A percentile compares a stretch with the other conserved stretches of the same genome.
phyloP scores from a whole-genome alignment of 352 stramenopile genomes.

The Poterioochromonas sp. region DNA sequence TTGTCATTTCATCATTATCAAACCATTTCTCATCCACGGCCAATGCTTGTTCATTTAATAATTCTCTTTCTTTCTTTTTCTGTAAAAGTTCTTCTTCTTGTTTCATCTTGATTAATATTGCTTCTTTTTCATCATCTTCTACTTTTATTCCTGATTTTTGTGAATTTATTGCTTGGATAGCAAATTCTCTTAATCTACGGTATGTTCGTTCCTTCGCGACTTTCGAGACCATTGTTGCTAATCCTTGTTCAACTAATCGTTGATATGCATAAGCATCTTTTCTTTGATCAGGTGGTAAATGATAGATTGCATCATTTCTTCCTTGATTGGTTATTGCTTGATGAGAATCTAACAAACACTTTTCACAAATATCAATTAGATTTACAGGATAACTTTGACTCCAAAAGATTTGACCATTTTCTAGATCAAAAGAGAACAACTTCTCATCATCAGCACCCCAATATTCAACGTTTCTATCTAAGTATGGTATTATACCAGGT shows the following conservation, averaged over 20 bases:
- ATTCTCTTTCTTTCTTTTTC: background rate
- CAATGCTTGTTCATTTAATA: background rate
- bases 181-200: background rate
- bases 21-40: constrained; percentile 25
- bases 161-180: background rate
- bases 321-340: constrained; percentile 6
- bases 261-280: background rate
- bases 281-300: background rate
- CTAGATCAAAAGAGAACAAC: background rate
- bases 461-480: background rate
- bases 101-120: background rate
- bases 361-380: constrained; percentile 29
- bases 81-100: background rate
- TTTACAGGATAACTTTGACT: background rate
- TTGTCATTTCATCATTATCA: background rate
- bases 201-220: background rate
- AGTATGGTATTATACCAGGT: background rate
- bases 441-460: constrained; percentile 12
- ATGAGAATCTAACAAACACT: constrained; percentile 20
- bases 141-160: background rate
- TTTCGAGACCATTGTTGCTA: constrained; percentile 16
- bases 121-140: background rate
- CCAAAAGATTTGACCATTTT: background rate
- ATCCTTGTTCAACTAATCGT: background rate
- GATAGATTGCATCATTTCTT: background rate